Conservation (phyloP, 225 moss, liverwort and hornwort species). For the Ulota crispa region DNA sequence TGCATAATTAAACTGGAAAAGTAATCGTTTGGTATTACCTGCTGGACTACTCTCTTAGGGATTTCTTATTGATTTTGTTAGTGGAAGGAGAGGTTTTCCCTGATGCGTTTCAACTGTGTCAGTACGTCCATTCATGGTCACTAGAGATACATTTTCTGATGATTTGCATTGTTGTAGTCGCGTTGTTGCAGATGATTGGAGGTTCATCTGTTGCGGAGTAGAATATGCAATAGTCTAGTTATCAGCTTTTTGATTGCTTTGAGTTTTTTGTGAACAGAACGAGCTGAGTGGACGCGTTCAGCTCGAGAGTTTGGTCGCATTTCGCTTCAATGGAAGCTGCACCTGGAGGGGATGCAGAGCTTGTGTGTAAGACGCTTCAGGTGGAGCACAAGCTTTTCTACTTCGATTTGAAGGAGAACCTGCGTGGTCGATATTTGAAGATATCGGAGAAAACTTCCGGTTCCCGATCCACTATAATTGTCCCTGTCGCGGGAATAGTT, state of each 20-base stretch:
- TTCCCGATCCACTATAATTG: slow-evolving; percentile 69
- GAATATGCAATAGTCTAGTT: neutral
- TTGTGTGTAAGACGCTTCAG: slow-evolving; percentile 72
- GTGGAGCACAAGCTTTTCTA: slow-evolving; percentile 77
- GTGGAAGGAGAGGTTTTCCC: neutral
- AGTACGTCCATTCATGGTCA: neutral
- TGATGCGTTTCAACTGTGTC: neutral
- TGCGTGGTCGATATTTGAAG: slow-evolving; percentile 63
- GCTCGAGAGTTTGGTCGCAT: slow-evolving; percentile 22
- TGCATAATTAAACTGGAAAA: neutral
- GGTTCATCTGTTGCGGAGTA: neutral
- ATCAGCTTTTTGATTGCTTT: neutral
- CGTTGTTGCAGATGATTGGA: neutral
- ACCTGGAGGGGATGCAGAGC: slow-evolving; percentile 66
- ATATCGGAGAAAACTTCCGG: slow-evolving; percentile 72
- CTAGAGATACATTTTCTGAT: neutral
- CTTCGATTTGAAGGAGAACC: slow-evolving; percentile 75
- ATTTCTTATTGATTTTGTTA: neutral
- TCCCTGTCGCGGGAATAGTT: slow-evolving; percentile 66
- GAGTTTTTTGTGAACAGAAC: slow-evolving; percentile 16
- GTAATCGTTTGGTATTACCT: neutral
- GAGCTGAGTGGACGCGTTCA: slow-evolving; percentile 13
- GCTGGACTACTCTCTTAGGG: neutral
- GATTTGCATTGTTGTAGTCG: neutral
- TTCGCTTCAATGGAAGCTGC: slow-evolving; percentile 59